Conservation (phyloP, 2,329 filamentous ascomycete genomes). For the Aspergillus sp. region DNA sequence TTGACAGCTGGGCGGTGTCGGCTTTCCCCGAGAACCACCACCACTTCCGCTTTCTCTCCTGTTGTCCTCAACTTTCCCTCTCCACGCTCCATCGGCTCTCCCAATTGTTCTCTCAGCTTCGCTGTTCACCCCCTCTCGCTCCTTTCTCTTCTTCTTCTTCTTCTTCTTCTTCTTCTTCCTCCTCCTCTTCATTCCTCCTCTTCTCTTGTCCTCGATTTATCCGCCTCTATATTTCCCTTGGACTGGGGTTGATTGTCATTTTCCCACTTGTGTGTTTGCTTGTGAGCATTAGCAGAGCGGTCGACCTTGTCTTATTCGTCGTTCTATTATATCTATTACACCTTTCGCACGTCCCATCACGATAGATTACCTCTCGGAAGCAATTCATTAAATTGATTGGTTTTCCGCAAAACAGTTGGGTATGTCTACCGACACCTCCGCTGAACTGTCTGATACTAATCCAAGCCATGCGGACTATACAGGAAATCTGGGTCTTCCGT, state of each 20-base stretch:
- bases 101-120: slow-evolving; percentile 1
- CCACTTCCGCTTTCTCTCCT: slow-evolving; percentile 6
- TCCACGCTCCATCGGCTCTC: slow-evolving; percentile 1
- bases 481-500: slow-evolving; percentile 6
- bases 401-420: too few species aligned
- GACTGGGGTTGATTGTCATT: slow-evolving; percentile 12
- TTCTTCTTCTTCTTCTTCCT: slow-evolving; percentile 5
- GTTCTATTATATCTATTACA: neutral
- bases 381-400: too few species aligned
- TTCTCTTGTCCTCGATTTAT: slow-evolving; percentile 8
- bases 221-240: slow-evolving; percentile 12
- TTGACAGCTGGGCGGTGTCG: neutral
- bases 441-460: too few species aligned
- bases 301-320: neutral
- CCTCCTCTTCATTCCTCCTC: slow-evolving; percentile 5
- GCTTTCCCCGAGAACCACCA: neutral
- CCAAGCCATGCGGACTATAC: neutral
- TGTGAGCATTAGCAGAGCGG: neutral
- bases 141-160: slow-evolving; percentile 6
- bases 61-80: slow-evolving; percentile 17
- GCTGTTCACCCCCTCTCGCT: slow-evolving; percentile 4
- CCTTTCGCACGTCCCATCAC: neutral
- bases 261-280: slow-evolving; percentile 4
- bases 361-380: too few species aligned
- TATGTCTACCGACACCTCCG: too few species aligned